phyloP scores from a whole-genome alignment of 1,284 basidiomycete species.

The Somion occarium region DNA sequence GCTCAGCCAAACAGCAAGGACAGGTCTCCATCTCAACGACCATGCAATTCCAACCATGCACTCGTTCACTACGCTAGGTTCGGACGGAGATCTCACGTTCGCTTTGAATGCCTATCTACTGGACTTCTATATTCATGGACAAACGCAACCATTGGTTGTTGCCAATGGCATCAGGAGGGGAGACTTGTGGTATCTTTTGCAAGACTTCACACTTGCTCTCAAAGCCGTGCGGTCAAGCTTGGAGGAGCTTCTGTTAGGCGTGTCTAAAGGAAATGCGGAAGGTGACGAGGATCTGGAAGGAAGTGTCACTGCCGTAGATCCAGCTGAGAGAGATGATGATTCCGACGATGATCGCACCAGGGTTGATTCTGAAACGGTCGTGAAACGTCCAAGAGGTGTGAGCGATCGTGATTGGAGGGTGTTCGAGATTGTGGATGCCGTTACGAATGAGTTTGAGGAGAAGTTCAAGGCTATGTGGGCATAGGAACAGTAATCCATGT shows the following conservation, averaged over 20 bases:
- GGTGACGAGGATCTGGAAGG: constrained; percentile 11
- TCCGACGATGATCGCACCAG: constrained; percentile 19
- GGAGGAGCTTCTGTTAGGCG: constrained; percentile 36
- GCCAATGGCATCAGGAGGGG: constrained; percentile 56
- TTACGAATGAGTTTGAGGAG: constrained; percentile 40
- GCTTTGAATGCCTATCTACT: constrained; percentile 59
- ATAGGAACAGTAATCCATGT: too few relatives aligned
- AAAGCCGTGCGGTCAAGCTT: constrained; percentile 35
- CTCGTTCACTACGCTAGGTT: constrained; percentile 32
- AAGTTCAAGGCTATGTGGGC: constrained; percentile 41
- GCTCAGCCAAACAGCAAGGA: constrained; percentile 44
- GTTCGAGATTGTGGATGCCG: constrained; percentile 43
- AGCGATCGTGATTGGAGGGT: constrained; percentile 50
- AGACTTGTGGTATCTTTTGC: constrained; percentile 58
- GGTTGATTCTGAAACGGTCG: not conserved
- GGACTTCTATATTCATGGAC: constrained; percentile 66
- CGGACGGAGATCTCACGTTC: constrained; percentile 22
- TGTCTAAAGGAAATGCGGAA: constrained; percentile 19
- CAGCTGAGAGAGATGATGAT: constrained; percentile 26
- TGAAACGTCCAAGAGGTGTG: constrained; percentile 32
- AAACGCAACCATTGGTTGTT: constrained; percentile 38
- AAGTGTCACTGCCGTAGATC: constrained; percentile 14
- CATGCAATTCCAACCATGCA: constrained; percentile 55
- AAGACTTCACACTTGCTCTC: constrained; percentile 52
- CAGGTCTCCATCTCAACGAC: constrained; percentile 49